Percentiles rank a stretch among this genome's conserved stretches.
These are phyloP conservation scores for Stagonosporopsis cucurbitacearum DNA, from an alignment of 2,329 filamentous ascomycete genomes.

Conservation along the genomic window DNA sequence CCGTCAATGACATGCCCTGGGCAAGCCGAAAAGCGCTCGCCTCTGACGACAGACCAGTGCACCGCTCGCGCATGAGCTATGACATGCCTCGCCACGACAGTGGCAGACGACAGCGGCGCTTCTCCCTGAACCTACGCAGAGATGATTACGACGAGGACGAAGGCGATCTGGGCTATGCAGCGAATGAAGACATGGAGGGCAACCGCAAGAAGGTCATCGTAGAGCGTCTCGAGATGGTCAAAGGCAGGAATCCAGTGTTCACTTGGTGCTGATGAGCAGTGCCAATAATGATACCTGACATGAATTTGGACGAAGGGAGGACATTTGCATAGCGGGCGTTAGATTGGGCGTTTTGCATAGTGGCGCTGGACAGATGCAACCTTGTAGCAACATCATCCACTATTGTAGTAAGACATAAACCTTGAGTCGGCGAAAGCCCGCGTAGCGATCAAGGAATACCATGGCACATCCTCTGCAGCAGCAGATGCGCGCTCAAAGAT, in stretches of 20 bases:
- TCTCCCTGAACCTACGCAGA: constrained; percentile 54
- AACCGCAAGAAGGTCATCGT: constrained; percentile 95
- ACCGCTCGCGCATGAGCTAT: constrained; percentile 51
- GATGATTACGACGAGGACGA: constrained; percentile 67
- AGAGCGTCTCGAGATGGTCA: constrained; percentile 92
- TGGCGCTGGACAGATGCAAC: constrained; percentile 17
- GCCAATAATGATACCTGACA: constrained; percentile 7
- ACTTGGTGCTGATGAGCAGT: constrained; percentile 77
- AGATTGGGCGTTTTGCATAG: constrained; percentile 21
- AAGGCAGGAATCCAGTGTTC: constrained; percentile 93
- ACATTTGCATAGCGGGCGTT: constrained; percentile 17
- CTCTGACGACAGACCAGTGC: constrained; percentile 31
- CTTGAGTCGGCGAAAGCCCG: not conserved
- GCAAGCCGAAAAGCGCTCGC: constrained; percentile 22
- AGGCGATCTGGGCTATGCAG: constrained; percentile 92
- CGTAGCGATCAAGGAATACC: not conserved
- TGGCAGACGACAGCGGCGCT: constrained; percentile 46
- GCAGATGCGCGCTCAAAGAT: not conserved
- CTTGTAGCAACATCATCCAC: constrained; percentile 15
- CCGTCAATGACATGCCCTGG: constrained; percentile 44
- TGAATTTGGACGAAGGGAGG: constrained; percentile 8
- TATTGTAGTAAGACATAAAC: constrained; percentile 10
- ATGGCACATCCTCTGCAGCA: not conserved
- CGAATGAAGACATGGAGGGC: constrained; percentile 91
- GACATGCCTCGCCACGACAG: constrained; percentile 46